Percentiles rank a stretch among this genome's conserved stretches.
phyloP scores from a whole-genome alignment of 805 yeast species.

The Wickerhamomyces hampshirensis region DNA sequence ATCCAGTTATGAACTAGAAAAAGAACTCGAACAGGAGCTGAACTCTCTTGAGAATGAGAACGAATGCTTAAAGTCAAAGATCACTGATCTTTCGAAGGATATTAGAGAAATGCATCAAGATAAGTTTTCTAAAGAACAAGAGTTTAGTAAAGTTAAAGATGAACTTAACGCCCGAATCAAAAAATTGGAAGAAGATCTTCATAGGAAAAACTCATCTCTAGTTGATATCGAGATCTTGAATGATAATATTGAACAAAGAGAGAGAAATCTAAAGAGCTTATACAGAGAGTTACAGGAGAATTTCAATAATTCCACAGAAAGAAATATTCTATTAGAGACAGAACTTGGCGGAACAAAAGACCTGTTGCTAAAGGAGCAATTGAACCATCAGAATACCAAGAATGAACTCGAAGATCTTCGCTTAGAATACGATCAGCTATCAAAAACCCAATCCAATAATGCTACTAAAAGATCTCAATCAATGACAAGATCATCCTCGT shows the following conservation, averaged over 20 bases:
- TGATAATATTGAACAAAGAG: conserved; percentile 40
- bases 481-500: conserved; percentile 24
- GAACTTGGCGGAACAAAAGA: conserved; percentile 30
- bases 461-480: conserved; percentile 1
- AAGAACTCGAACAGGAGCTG: conserved; percentile 38
- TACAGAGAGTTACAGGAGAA: conserved; percentile 31
- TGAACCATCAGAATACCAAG: conserved; percentile 24
- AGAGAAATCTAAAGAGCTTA: conserved; percentile 29
- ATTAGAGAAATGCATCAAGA: conserved; percentile 24
- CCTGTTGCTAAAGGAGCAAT: conserved; percentile 21
- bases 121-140: conserved; percentile 25
- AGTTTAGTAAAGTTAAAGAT: conserved; percentile 18
- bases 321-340: conserved; percentile 33
- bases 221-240: conserved; percentile 39
- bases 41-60: conserved; percentile 27
- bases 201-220: conserved; percentile 26
- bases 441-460: conserved; percentile 1
- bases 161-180: conserved; percentile 18
- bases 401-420: conserved; percentile 21
- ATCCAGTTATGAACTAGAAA: conserved; percentile 40
- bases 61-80: conserved; percentile 15
- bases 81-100: conserved; percentile 21
- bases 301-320: conserved; percentile 33
- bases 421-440: conserved; percentile 6
- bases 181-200: conserved; percentile 27